A percentile compares a stretch with the other conserved stretches of the same genome.
Evolutionary conservation across 352 stramenopile genomes (phyloP).

Genomic region (Globisporangium polare): DNA sequence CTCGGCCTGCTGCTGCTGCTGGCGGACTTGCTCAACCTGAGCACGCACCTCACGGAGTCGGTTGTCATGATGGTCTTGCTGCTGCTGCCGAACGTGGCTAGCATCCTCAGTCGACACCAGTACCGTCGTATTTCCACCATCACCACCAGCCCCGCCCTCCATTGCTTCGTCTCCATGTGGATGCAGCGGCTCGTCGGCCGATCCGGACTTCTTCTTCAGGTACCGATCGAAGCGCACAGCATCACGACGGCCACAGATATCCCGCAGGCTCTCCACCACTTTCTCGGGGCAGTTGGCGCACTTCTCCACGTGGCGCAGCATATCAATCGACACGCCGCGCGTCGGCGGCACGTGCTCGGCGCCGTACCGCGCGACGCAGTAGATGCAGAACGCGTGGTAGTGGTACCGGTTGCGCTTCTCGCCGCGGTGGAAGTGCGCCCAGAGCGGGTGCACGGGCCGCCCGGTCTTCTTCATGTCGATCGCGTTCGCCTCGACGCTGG

Average conservation of each 20-base stretch:
- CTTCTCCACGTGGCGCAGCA: constrained; percentile 76
- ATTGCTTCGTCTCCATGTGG: constrained; percentile 9
- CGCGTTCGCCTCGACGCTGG: constrained; percentile 1
- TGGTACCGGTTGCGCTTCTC: constrained; percentile 86
- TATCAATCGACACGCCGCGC: constrained; percentile 75
- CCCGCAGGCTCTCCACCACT: constrained; percentile 57
- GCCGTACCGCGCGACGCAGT: constrained; percentile 64
- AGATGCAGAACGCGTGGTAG: constrained; percentile 81
- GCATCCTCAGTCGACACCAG: neutral
- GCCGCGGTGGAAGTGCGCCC: constrained; percentile 78
- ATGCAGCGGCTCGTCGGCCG: constrained; percentile 13
- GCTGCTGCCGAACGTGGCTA: neutral
- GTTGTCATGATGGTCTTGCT: neutral
- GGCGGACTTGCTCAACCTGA: neutral
- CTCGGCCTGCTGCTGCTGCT: neutral
- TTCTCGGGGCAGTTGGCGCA: constrained; percentile 65
- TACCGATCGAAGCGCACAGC: constrained; percentile 33
- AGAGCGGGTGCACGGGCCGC: constrained; percentile 67
- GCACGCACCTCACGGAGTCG: neutral
- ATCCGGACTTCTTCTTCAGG: constrained; percentile 24
- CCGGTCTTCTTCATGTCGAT: constrained; percentile 56
- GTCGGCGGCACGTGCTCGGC: constrained; percentile 52
- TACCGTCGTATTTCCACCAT: neutral
- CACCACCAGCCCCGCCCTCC: neutral
- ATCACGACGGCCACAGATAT: constrained; percentile 49